Evolutionary conservation across 805 yeast species (phyloP).

Genomic region (Yamadazyma sp.): DNA sequence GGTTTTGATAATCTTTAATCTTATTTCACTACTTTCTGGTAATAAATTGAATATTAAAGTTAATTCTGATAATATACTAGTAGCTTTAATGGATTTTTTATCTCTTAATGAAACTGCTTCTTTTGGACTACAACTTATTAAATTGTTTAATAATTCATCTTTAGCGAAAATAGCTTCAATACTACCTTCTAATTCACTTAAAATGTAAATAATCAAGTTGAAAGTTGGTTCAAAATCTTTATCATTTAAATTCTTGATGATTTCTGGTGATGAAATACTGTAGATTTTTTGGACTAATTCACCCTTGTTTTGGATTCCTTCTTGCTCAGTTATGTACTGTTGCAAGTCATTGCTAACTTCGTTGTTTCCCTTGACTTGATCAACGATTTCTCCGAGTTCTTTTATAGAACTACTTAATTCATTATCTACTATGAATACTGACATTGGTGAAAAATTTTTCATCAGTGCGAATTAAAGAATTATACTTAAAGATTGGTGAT

Average conservation of each 20-base stretch:
- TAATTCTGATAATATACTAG: slow-evolving; percentile 39
- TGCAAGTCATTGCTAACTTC: slow-evolving; percentile 26
- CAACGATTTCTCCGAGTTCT: slow-evolving; percentile 39
- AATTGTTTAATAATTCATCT: slow-evolving; percentile 26
- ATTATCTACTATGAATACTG: slow-evolving; percentile 43
- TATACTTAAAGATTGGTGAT: too few relatives aligned
- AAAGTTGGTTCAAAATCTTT: slow-evolving; percentile 46
- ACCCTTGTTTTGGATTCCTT: slow-evolving; percentile 22
- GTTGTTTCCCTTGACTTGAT: slow-evolving; percentile 25
- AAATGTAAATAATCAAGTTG: slow-evolving; percentile 36
- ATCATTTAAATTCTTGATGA: slow-evolving; percentile 34
- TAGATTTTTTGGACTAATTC: slow-evolving; percentile 27
- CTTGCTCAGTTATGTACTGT: slow-evolving; percentile 18
- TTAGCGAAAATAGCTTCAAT: slow-evolving; percentile 21
- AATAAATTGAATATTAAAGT: slow-evolving; percentile 42
- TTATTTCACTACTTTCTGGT: slow-evolving; percentile 28
- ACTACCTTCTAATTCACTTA: slow-evolving; percentile 27
- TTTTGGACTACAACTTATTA: slow-evolving; percentile 31
- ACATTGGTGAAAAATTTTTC: slow-evolving; percentile 19
- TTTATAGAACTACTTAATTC: slow-evolving; percentile 38
- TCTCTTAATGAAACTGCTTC: slow-evolving; percentile 41
- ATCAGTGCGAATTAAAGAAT: too few relatives aligned
- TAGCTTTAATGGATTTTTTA: slow-evolving; percentile 40
- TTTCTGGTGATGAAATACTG: slow-evolving; percentile 25
- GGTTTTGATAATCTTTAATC: slow-evolving; percentile 28